Conservation (phyloP, 352 stramenopile genomes). For the Phytopythium helicoides region DNA sequence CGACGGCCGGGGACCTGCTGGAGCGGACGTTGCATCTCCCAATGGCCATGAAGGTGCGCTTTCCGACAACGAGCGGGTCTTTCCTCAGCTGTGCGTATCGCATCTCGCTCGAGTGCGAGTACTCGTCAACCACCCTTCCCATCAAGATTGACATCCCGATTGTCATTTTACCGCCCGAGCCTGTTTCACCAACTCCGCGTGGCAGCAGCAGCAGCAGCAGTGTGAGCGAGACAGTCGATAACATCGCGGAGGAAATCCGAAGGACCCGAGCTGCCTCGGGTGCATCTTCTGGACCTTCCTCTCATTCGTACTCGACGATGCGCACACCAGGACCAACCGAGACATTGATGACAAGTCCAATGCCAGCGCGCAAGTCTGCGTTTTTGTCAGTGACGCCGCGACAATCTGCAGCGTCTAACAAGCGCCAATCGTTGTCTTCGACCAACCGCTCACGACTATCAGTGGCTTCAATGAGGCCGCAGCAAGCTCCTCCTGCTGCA, state of each 20-base stretch:
- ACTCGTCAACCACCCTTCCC: constrained; percentile 19
- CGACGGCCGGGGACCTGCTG: constrained; percentile 46
- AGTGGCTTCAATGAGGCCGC: background rate
- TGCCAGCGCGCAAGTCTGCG: constrained; percentile 2
- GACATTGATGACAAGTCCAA: constrained; percentile 2
- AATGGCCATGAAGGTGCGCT: constrained; percentile 50
- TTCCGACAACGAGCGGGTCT: constrained; percentile 44
- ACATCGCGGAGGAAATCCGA: constrained; percentile 1
- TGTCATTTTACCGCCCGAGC: constrained; percentile 22
- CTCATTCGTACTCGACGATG: background rate
- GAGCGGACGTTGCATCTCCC: constrained; percentile 59
- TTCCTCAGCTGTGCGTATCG: constrained; percentile 65
- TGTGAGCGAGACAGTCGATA: background rate
- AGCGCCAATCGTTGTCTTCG: background rate
- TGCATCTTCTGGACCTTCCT: background rate
- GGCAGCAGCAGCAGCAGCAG: background rate
- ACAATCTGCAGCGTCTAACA: background rate
- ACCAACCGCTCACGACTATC: background rate
- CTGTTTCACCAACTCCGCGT: background rate
- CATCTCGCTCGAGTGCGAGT: constrained; percentile 62
- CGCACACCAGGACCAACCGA: background rate
- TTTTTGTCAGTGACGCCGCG: constrained; percentile 3
- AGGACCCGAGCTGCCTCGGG: background rate
- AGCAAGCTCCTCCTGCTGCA: background rate
- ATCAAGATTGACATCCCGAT: constrained; percentile 39